phyloP scores from a whole-genome alignment of 371 early-diverging fungal species.

The Saksenaea vasiformis region DNA sequence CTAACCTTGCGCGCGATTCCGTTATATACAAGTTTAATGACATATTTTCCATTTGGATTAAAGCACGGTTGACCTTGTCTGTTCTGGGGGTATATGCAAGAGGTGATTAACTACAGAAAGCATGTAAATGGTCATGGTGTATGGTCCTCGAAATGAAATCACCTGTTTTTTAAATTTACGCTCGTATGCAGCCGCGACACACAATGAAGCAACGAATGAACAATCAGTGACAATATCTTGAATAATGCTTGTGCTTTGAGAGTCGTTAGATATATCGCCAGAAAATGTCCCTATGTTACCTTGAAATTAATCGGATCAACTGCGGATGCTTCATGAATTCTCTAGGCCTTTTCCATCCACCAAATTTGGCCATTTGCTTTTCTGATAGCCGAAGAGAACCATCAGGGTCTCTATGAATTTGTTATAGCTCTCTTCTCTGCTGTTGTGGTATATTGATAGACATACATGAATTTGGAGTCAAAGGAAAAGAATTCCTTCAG shows the following conservation, averaged over 20 bases:
- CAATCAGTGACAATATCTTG: conserved; percentile 93
- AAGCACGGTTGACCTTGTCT: conserved; percentile 72
- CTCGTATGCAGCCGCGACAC: conserved; percentile 87
- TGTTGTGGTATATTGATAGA: not conserved
- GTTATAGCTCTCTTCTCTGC: not conserved
- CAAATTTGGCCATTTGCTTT: conserved; percentile 73
- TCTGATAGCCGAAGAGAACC: conserved; percentile 76
- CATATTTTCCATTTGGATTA: conserved; percentile 88
- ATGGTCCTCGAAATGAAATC: not conserved
- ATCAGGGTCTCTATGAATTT: conserved; percentile 59
- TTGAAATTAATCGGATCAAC: conserved; percentile 67
- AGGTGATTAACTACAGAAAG: conserved; percentile 68
- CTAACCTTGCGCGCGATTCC: conserved; percentile 83
- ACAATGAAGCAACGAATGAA: conserved; percentile 91
- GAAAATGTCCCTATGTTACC: conserved; percentile 31
- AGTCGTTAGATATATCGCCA: not conserved
- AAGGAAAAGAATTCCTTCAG: conserved; percentile 61
- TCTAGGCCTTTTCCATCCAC: conserved; percentile 81
- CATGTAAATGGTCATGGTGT: not conserved
- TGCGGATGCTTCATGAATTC: conserved; percentile 69
- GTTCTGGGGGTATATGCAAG: conserved; percentile 87
- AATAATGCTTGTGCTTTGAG: conserved; percentile 51
- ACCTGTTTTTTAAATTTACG: conserved; percentile 72
- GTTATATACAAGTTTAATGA: conserved; percentile 81
- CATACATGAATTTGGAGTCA: conserved; percentile 39